phyloP scores from a whole-genome alignment of 805 yeast genomes.

The Kluyveromyces nonfermentans region DNA sequence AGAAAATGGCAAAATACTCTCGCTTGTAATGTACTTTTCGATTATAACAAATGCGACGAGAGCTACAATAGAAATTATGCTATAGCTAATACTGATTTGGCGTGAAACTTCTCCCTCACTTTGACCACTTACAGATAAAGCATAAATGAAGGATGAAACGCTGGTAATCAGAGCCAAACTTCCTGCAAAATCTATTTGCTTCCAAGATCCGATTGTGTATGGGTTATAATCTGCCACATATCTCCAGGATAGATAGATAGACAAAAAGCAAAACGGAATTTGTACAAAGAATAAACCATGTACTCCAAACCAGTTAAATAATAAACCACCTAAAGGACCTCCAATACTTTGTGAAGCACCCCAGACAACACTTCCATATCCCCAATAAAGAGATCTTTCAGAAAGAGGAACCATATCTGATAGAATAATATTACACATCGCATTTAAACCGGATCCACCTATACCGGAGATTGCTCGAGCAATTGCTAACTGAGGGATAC shows the following conservation, averaged over 20 bases:
- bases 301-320: slow-evolving; percentile 34
- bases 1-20: slow-evolving; percentile 34
- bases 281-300: slow-evolving; percentile 37
- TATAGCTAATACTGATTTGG: slow-evolving; percentile 1
- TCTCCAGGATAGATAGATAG: slow-evolving; percentile 18
- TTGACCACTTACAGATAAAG: slow-evolving; percentile 24
- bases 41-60: slow-evolving; percentile 21
- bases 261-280: slow-evolving; percentile 29
- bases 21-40: slow-evolving; percentile 31
- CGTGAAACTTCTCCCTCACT: background rate
- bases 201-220: slow-evolving; percentile 26
- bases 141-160: slow-evolving; percentile 29
- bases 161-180: slow-evolving; percentile 29
- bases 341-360: slow-evolving; percentile 36
- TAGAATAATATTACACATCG: slow-evolving; percentile 42
- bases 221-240: slow-evolving; percentile 30
- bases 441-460: slow-evolving; percentile 49
- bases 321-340: slow-evolving; percentile 36
- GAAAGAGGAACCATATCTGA: slow-evolving; percentile 47
- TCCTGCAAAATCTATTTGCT: slow-evolving; percentile 35
- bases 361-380: slow-evolving; percentile 35
- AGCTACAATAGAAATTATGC: slow-evolving; percentile 7
- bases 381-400: slow-evolving; percentile 46
- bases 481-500: slow-evolving; percentile 37
- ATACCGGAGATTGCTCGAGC: slow-evolving; percentile 50